Conservation (phyloP, 345 rosid species). For the Heritiera littoralis region DNA sequence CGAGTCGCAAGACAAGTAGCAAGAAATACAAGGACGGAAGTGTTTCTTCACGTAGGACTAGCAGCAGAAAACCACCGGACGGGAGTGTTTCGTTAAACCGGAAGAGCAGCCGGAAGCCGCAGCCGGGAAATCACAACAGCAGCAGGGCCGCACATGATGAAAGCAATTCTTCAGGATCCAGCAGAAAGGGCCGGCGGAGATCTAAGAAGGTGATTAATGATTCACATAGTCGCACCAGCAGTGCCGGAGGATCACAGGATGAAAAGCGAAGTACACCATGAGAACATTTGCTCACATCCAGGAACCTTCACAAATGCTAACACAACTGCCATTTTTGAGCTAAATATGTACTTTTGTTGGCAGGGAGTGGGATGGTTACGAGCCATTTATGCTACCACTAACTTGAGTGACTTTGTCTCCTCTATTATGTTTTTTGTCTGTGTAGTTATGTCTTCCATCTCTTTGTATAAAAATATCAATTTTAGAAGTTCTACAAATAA, state of each 20-base stretch:
- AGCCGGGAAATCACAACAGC: neutral
- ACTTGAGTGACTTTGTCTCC: neutral
- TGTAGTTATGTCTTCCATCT: neutral
- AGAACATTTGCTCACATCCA: too few relatives aligned
- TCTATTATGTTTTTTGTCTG: neutral
- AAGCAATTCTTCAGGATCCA: neutral
- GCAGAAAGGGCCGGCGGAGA: neutral
- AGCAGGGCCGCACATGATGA: neutral
- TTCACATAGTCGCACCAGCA: neutral
- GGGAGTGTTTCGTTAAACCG: neutral
- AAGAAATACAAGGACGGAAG: neutral
- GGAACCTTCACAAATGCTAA: neutral
- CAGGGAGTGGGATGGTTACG: neutral
- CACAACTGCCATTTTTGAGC: neutral
- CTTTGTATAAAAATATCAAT: neutral
- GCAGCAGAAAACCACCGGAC: neutral
- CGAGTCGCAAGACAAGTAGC: neutral
- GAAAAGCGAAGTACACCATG: neutral
- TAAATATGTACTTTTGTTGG: neutral
- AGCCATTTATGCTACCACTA: neutral
- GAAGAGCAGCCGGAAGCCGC: neutral
- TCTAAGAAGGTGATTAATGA: neutral
- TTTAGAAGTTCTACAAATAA: neutral
- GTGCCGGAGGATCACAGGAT: neutral
- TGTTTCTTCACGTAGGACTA: neutral